Evolutionary conservation across 2,329 filamentous ascomycete species (phyloP).

Genomic region (Fusarium citri): DNA sequence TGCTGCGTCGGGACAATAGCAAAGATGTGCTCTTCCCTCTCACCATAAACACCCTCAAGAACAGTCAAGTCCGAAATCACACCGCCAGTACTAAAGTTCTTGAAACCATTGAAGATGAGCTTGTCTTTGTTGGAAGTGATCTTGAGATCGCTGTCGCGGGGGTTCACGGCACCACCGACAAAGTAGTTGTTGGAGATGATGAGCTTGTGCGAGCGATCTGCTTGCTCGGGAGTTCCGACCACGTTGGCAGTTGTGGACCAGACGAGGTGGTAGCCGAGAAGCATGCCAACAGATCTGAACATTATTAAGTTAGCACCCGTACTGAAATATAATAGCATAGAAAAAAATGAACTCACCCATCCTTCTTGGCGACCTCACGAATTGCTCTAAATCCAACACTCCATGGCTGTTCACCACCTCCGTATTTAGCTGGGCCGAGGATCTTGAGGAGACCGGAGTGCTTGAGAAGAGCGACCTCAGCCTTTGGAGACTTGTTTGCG

Average conservation of each 20-base stretch:
- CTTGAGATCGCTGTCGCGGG: slow-evolving; percentile 64
- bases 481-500: slow-evolving; percentile 55
- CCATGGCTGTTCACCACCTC: slow-evolving; percentile 59
- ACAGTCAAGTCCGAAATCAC: slow-evolving; percentile 74
- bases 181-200: slow-evolving; percentile 75
- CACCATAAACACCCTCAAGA: slow-evolving; percentile 69
- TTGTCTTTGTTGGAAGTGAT: slow-evolving; percentile 64
- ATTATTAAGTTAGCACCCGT: not conserved
- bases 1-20: slow-evolving; percentile 14
- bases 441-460: slow-evolving; percentile 55
- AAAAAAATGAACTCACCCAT: slow-evolving; percentile 59
- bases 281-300: slow-evolving; percentile 68
- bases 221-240: slow-evolving; percentile 58
- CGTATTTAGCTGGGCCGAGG: slow-evolving; percentile 54
- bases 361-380: slow-evolving; percentile 71
- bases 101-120: slow-evolving; percentile 70
- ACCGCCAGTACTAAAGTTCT: slow-evolving; percentile 76
- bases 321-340: not conserved
- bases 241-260: slow-evolving; percentile 21
- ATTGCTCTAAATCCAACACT: slow-evolving; percentile 68
- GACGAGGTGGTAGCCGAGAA: slow-evolving; percentile 47
- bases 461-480: slow-evolving; percentile 56
- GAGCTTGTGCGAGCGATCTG: slow-evolving; percentile 65
- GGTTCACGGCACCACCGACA: slow-evolving; percentile 74
- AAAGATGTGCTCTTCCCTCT: slow-evolving; percentile 15